These are phyloP conservation scores for Aspergillus novoparasiticus DNA, from an alignment of 2,329 filamentous ascomycete species.

Conservation along the genomic window DNA sequence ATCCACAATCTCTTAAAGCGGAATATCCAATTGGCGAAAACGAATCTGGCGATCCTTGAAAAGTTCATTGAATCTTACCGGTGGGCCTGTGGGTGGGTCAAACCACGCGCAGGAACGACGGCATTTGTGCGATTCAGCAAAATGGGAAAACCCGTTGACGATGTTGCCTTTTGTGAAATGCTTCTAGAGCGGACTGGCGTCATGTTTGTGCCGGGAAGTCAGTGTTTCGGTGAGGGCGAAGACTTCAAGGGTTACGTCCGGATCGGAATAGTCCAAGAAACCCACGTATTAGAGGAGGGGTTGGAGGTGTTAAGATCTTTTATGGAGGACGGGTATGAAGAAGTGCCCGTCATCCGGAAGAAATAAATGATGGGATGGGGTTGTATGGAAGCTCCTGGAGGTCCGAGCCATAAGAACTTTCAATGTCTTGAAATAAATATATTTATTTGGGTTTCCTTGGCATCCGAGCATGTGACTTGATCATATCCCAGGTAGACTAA, in stretches of 20 bases:
- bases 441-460: too few species aligned
- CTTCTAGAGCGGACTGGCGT: conserved; percentile 69
- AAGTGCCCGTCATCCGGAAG: conserved; percentile 56
- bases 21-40: conserved; percentile 68
- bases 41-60: conserved; percentile 68
- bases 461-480: too few species aligned
- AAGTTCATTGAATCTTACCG: conserved; percentile 67
- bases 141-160: conserved; percentile 64
- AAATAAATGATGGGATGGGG: conserved; percentile 60
- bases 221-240: conserved; percentile 66
- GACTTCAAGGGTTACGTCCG: conserved; percentile 74
- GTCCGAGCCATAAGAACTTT: not conserved
- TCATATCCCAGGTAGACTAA: too few species aligned
- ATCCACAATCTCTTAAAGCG: conserved; percentile 64
- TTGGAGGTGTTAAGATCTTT: conserved; percentile 57
- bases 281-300: conserved; percentile 65
- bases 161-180: conserved; percentile 67
- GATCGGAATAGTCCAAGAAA: conserved; percentile 73
- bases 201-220: conserved; percentile 71
- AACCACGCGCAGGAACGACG: conserved; percentile 79
- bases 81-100: conserved; percentile 68
- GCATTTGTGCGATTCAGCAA: conserved; percentile 70
- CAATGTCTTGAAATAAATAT: too few species aligned
- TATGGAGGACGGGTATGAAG: conserved; percentile 56
- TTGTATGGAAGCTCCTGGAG: conserved; percentile 28